phyloP scores from a whole-genome alignment of 768 basidiomycete genomes.

The Nidularia pulvinata region DNA sequence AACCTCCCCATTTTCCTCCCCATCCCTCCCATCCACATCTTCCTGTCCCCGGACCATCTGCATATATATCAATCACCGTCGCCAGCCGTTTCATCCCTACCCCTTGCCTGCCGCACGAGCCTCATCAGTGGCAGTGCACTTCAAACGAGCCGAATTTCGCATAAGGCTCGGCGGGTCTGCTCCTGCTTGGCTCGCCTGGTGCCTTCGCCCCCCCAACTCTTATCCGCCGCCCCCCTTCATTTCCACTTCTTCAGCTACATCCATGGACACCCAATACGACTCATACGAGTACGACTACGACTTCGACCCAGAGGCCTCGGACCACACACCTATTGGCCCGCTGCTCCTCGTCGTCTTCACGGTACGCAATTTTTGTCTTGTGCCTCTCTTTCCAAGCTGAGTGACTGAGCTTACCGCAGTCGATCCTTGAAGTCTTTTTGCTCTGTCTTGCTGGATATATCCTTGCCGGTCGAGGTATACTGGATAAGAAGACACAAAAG shows the following conservation, averaged over 20 bases:
- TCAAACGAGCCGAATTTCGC: background rate
- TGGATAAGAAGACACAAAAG: constrained; percentile 91
- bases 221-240: background rate
- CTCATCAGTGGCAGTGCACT: background rate
- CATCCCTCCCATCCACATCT: no score
- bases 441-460: constrained; percentile 84
- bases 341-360: constrained; percentile 60
- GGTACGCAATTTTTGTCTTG: constrained; percentile 26
- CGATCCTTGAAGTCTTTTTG: constrained; percentile 87
- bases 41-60: no score
- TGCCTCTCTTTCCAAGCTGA: constrained; percentile 1
- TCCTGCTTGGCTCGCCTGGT: background rate
- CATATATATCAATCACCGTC: no score
- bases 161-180: background rate
- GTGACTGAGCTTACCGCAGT: constrained; percentile 39
- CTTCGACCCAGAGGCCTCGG: background rate
- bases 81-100: no score
- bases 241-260: background rate
- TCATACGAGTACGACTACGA: background rate
- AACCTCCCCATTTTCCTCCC: no score
- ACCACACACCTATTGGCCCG: constrained; percentile 30
- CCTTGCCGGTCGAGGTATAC: constrained; percentile 75
- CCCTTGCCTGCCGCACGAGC: no score
- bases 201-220: background rate
- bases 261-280: background rate